Evolutionary conservation across 2,329 filamentous ascomycete genomes (phyloP).

Genomic region (Ploettnerulaceae sp.): DNA sequence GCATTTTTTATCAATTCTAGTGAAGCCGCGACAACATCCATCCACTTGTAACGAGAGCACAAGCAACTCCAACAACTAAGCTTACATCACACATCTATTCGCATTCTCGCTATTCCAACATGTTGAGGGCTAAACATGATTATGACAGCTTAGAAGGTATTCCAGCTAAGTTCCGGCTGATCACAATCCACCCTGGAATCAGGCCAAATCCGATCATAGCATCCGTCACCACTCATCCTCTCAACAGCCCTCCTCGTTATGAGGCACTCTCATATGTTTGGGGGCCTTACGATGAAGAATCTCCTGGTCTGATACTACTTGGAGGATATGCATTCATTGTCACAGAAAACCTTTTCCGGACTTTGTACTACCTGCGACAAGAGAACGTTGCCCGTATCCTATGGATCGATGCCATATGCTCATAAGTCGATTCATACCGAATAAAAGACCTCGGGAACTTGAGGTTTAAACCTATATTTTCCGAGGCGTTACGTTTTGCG

Average conservation of each 20-base stretch:
- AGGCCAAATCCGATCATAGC: neutral
- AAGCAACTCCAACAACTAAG: too few species aligned
- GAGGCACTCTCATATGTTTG: conserved; percentile 1
- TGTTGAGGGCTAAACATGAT: neutral
- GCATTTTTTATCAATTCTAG: too few species aligned
- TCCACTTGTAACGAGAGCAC: too few species aligned
- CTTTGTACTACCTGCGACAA: neutral
- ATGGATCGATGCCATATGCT: conserved; percentile 5
- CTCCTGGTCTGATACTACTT: neutral
- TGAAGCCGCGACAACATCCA: too few species aligned
- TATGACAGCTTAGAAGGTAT: neutral
- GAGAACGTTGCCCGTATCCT: neutral
- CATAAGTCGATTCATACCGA: too few species aligned
- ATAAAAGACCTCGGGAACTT: too few species aligned
- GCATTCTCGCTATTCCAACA: neutral
- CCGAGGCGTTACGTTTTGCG: too few species aligned
- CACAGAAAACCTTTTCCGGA: neutral
- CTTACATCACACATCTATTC: neutral
- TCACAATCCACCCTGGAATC: conserved; percentile 1
- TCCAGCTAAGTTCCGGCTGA: conserved; percentile 1
- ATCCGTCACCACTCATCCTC: neutral
- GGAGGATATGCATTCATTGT: neutral
- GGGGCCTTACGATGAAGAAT: neutral
- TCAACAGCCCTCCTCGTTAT: neutral
- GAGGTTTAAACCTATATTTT: too few species aligned